Percentiles rank a stretch among this genome's conserved stretches.
phyloP scores from a whole-genome alignment of 768 basidiomycete species.

The Podaxis sp. region DNA sequence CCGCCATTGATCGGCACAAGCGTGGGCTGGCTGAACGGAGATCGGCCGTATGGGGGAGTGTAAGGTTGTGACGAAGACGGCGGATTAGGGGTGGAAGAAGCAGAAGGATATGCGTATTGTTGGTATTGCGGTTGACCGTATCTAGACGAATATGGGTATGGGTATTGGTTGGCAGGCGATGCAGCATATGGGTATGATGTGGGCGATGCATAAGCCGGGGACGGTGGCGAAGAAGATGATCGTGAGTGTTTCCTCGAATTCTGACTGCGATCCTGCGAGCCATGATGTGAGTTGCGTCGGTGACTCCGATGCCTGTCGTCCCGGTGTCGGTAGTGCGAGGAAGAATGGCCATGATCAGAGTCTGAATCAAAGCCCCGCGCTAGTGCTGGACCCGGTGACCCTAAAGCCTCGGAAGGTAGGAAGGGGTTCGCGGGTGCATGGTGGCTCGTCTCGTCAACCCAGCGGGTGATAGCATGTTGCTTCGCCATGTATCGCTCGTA shows the following conservation, averaged over 20 bases:
- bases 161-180: neutral
- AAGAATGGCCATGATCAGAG: neutral
- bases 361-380: neutral
- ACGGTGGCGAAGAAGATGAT: neutral
- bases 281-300: neutral
- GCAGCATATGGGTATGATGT: neutral
- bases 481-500: slow-evolving; percentile 19
- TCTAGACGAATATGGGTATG: neutral
- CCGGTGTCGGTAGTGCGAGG: neutral
- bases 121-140: slow-evolving; percentile 3
- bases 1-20: slow-evolving; percentile 5
- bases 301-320: neutral
- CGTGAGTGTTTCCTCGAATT: slow-evolving; percentile 4
- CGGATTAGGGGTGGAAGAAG: neutral
- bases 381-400: neutral
- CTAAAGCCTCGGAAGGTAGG: neutral
- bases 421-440: slow-evolving; percentile 15
- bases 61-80: neutral
- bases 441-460: slow-evolving; percentile 16
- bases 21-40: neutral
- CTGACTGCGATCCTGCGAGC: neutral
- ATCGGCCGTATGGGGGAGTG: neutral
- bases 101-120: neutral
- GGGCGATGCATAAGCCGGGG: neutral
- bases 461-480: slow-evolving; percentile 18